These are phyloP conservation scores for Malassezia arunalokei DNA, from an alignment of 1,284 basidiomycete species.

Conservation along the genomic window DNA sequence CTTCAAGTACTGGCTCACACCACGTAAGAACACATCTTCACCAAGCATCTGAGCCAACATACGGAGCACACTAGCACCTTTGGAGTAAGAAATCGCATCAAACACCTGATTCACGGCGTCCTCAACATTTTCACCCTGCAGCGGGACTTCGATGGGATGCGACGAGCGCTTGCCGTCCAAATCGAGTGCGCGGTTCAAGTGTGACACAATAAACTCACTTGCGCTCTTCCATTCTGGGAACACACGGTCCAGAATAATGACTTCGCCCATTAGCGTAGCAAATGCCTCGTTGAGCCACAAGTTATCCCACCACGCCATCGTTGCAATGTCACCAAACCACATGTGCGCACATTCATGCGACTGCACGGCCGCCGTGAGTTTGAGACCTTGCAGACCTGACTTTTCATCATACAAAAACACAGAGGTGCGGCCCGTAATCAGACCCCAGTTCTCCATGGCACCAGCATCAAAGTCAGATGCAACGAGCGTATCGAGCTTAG, in stretches of 20 bases:
- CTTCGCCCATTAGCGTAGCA: conserved; percentile 67
- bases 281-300: conserved; percentile 58
- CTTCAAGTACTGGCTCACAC: conserved; percentile 70
- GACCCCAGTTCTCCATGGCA: conserved; percentile 74
- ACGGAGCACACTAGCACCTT: conserved; percentile 57
- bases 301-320: conserved; percentile 74
- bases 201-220: conserved; percentile 50
- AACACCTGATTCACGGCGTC: conserved; percentile 32
- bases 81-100: conserved; percentile 46
- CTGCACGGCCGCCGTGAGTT: conserved; percentile 63
- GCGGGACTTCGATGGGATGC: conserved; percentile 80
- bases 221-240: conserved; percentile 52
- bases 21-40: conserved; percentile 57
- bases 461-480: conserved; percentile 70
- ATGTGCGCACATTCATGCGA: conserved; percentile 57
- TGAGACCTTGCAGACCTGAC: conserved; percentile 62
- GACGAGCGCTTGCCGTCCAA: conserved; percentile 80
- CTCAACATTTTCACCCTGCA: conserved; percentile 27
- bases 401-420: conserved; percentile 69
- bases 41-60: conserved; percentile 71
- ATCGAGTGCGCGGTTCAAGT: conserved; percentile 55
- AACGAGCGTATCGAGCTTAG: conserved; percentile 53
- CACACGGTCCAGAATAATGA: conserved; percentile 62
- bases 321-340: conserved; percentile 72
- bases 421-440: conserved; percentile 76